phyloP scores from a whole-genome alignment of 2,329 filamentous ascomycete species.

The Hansfordia pulvinata region DNA sequence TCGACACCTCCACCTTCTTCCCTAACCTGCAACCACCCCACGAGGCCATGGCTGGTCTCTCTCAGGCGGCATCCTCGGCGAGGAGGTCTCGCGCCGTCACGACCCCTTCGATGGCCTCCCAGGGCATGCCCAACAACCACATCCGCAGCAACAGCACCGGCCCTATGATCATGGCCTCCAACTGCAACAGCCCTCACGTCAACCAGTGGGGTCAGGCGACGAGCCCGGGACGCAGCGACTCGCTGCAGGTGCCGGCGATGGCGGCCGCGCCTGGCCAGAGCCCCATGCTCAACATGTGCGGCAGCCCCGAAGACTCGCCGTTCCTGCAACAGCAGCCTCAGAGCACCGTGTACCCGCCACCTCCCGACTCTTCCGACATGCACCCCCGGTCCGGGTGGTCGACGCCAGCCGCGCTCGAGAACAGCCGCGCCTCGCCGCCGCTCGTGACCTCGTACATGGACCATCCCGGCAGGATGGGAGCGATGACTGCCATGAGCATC shows the following conservation, averaged over 20 bases:
- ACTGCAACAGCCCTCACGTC: slow-evolving; percentile 12
- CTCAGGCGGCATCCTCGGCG: slow-evolving; percentile 5
- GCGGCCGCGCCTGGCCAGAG: slow-evolving; percentile 5
- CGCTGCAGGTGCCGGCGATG: slow-evolving; percentile 7
- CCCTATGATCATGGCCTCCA: slow-evolving; percentile 12
- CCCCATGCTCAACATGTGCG: slow-evolving; percentile 8
- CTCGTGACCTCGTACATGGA: slow-evolving; percentile 9
- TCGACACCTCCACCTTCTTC: slow-evolving; percentile 11
- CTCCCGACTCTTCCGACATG: too few species aligned
- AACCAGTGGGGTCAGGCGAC: slow-evolving; percentile 9
- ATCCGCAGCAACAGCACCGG: slow-evolving; percentile 16
- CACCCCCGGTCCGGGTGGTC: too few species aligned
- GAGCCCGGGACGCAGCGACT: slow-evolving; percentile 10
- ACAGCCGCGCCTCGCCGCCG: slow-evolving; percentile 11
- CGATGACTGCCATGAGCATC: slow-evolving; percentile 1
- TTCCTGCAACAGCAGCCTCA: too few species aligned
- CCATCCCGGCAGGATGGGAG: not conserved
- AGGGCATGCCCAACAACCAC: slow-evolving; percentile 10
- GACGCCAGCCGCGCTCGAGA: too few species aligned
- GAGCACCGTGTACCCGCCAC: not conserved
- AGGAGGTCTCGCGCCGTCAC: slow-evolving; percentile 11
- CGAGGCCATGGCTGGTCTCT: slow-evolving; percentile 12
- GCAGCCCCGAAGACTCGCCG: slow-evolving; percentile 12
- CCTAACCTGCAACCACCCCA: slow-evolving; percentile 9
- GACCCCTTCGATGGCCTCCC: slow-evolving; percentile 7